These are phyloP conservation scores for Trichoderma lentiforme DNA, from an alignment of 2,329 filamentous ascomycete genomes.

Conservation along the genomic window DNA sequence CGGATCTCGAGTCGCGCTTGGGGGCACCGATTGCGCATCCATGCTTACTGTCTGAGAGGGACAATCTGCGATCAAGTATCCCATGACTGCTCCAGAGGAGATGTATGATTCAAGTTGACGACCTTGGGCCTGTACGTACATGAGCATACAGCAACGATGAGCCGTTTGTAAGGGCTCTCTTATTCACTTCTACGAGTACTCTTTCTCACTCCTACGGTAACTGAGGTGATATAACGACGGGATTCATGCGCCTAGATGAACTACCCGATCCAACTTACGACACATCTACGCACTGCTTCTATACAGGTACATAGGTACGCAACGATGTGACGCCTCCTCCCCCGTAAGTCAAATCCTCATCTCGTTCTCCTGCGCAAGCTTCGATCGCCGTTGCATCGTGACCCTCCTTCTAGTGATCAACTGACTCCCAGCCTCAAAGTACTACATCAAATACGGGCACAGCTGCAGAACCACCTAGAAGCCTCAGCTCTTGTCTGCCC, in stretches of 20 bases:
- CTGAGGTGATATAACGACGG: not conserved
- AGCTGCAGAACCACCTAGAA: not conserved
- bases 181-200: not conserved
- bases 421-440: not conserved
- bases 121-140: not conserved
- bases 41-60: not conserved
- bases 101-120: not conserved
- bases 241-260: not conserved
- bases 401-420: conserved; percentile 7
- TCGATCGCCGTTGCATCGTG: conserved; percentile 18
- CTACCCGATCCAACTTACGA: too few relatives aligned
- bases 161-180: not conserved
- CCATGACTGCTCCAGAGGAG: not conserved
- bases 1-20: not conserved
- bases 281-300: not conserved
- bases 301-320: not conserved
- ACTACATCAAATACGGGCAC: not conserved
- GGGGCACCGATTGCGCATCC: not conserved
- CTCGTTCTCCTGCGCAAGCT: conserved; percentile 18
- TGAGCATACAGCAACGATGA: not conserved
- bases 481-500: not conserved
- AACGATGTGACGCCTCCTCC: not conserved
- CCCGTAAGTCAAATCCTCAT: not conserved
- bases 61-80: not conserved
- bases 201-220: not conserved